Base-by-base conservation (phyloP, 345 rosid species). In the Eucalyptus polyanthemos region DNA sequence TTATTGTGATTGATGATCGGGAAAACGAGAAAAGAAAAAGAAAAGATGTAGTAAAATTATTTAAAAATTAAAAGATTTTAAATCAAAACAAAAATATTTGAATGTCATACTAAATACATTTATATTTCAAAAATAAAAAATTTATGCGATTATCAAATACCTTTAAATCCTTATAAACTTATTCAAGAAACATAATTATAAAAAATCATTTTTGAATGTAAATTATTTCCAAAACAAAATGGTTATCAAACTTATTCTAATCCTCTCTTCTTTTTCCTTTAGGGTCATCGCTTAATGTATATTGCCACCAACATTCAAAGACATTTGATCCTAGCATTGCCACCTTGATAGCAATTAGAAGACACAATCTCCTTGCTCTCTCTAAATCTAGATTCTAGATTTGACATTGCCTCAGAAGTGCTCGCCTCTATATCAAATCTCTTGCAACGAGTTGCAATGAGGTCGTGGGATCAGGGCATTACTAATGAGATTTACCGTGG, bases 1-100 rank as follows among this genome's bases (percentile, higher is more conserved):
- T 19, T 0, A 0, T 0, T 53, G 4, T 53, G 2, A 10, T 53
- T 53, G 24, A 53, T 3, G 4, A 53, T 4, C 0, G 0, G 0
- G 7, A 17, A 0, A 54, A 54, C 0, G 0, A 21, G 0, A 34
- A 34, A 34, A 34, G 34, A 34, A 34, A 21, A 54, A 4, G 5
- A 37, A 21, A 54, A 9, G 4, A 56, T 7, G 1, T 7, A 56
- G 12, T 8, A 8, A 54, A 22, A 54, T 54, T 22, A 54, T 53
- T 53, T 51, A 8, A 54, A 54, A 19, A 3, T 53, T 19, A 53
- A 19, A 53, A 53, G 1, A 50, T 15, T 50, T 50, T 15, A 50
- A 9, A 22, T 56, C 12, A 22, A 56, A 44, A 44, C 10, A 9
- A 56, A 56, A 56, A 17, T 51, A 7, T 6, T 54, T 56, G 12